Base-by-base conservation (phyloP, 2,329 filamentous ascomycete genomes). In the Arthrinium phaeospermum region DNA sequence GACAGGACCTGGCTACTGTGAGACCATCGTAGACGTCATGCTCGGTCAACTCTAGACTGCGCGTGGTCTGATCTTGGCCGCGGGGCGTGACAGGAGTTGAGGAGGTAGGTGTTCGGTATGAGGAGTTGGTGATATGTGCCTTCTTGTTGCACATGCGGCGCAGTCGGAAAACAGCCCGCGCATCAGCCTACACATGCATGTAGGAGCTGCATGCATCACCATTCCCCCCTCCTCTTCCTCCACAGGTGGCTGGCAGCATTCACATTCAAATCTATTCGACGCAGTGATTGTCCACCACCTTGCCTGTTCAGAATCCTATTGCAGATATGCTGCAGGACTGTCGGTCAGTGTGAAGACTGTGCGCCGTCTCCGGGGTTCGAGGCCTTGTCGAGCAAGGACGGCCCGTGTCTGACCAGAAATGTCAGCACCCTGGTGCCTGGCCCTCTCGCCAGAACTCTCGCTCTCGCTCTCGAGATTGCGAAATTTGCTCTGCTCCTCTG, bases 21-120 rank as follows among this genome's bases (percentile, higher is more conserved):
- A 64, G 57, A 22, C 57, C 22, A 64, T 64, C 57, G 34, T 64
- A 64, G 34, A 64, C 57, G 57, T 64, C 57, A 64, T 64, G n/a
- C 34, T 64, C 57, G 57, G 34, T 64, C 30, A 64, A 64, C 22
- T 27, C 22, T n/a, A 34, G 30, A 64, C 34, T 64, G 14, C 10
- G 34, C 57, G 34, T 64, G 34, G 57, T 41, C 57, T 64, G 57
- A 64, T 64, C 57, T 41, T 3, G 30, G 16, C 27, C 27, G 27
- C 57, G 34, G 34, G 57, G 57, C 10, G 22, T 34, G 34, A 51
- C 34, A 30, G 27, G 27, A 30, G 27, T n/a, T n/a, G n/a, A n/a
- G 27, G 27, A 30, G 57, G 57, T n/a, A 37, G 10, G 10, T 41
- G 37, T 64, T 64, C 57, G 57, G 57, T 10, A 64, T 41, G 57